Percentiles rank a stretch among this genome's conserved stretches.
These are phyloP conservation scores for Sclerotiophoma versabilis DNA, from an alignment of 2,329 filamentous ascomycete genomes.

Conservation along the genomic window DNA sequence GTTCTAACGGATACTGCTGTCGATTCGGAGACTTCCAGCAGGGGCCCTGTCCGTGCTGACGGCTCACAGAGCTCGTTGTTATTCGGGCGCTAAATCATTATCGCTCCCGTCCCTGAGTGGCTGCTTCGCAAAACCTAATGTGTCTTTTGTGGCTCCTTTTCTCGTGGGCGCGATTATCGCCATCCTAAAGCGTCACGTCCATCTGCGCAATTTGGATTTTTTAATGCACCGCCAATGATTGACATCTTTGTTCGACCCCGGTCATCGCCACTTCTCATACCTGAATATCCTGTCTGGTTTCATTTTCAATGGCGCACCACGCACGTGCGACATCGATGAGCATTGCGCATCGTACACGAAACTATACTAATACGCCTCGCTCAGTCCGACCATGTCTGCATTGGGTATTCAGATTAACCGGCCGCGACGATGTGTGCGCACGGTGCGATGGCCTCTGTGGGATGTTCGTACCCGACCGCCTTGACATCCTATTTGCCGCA, in stretches of 20 bases:
- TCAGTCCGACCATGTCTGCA: conserved; percentile 30
- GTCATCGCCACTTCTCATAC: conserved; percentile 44
- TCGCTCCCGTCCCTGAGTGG: conserved; percentile 43
- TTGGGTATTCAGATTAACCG: conserved; percentile 45
- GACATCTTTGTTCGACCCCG: conserved; percentile 31
- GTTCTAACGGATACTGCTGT: conserved; percentile 36
- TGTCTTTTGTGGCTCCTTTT: conserved; percentile 41
- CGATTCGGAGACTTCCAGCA: conserved; percentile 45
- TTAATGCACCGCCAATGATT: conserved; percentile 46
- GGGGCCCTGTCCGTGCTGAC: conserved; percentile 37
- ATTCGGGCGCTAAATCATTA: conserved; percentile 48
- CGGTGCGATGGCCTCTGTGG: conserved; percentile 32
- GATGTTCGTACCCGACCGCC: conserved; percentile 36
- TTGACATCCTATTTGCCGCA: conserved; percentile 45
- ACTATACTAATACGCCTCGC: conserved; percentile 39
- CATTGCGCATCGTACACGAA: conserved; percentile 33
- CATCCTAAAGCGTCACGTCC: conserved; percentile 47
- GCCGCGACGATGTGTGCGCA: conserved; percentile 26
- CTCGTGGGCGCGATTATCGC: conserved; percentile 39
- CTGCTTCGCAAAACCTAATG: conserved; percentile 44
- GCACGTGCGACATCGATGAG: conserved; percentile 41
- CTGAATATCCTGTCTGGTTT: conserved; percentile 29
- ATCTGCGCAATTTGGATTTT: conserved; percentile 33
- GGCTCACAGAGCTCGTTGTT: conserved; percentile 41
- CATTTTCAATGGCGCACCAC: conserved; percentile 33